A percentile compares a stretch with the other conserved stretches of the same genome.
phyloP scores from a whole-genome alignment of 2,329 filamentous ascomycete genomes.

The Colletotrichum aenigma region DNA sequence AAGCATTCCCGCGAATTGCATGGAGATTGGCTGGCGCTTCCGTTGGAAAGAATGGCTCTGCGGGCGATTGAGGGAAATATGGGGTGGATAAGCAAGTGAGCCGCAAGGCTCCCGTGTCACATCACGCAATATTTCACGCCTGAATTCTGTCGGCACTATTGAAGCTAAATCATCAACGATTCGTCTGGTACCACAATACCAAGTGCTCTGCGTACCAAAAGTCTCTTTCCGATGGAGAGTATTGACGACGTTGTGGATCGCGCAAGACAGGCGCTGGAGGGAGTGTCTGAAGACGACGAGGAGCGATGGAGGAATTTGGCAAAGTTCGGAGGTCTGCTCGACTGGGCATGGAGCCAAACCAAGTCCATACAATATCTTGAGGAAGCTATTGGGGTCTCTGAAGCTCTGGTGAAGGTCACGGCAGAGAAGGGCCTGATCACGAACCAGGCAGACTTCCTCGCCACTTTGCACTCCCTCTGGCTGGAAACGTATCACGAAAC shows the following conservation, averaged over 20 bases:
- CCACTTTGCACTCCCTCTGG: neutral
- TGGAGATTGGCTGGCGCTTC: neutral
- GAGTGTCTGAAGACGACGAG: neutral
- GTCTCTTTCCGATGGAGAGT: neutral
- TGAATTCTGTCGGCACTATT: neutral
- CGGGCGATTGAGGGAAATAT: neutral
- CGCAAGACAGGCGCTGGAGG: neutral
- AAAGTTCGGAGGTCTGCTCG: neutral
- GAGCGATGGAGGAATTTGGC: neutral
- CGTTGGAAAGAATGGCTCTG: neutral
- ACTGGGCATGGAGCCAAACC: neutral
- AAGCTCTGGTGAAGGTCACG: neutral
- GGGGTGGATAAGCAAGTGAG: neutral
- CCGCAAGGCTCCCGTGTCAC: neutral
- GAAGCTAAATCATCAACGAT: neutral
- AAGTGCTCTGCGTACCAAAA: neutral
- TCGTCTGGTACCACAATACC: rapidly evolving
- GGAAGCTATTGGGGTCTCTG: neutral
- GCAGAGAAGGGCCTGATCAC: neutral
- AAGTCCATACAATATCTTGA: neutral
- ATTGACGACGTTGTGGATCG: neutral
- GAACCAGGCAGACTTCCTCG: neutral
- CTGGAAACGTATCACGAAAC: neutral
- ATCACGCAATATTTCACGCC: neutral
- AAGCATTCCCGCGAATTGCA: neutral